Conservation (phyloP, 345 rosid species). For the Cardamine occulta region DNA sequence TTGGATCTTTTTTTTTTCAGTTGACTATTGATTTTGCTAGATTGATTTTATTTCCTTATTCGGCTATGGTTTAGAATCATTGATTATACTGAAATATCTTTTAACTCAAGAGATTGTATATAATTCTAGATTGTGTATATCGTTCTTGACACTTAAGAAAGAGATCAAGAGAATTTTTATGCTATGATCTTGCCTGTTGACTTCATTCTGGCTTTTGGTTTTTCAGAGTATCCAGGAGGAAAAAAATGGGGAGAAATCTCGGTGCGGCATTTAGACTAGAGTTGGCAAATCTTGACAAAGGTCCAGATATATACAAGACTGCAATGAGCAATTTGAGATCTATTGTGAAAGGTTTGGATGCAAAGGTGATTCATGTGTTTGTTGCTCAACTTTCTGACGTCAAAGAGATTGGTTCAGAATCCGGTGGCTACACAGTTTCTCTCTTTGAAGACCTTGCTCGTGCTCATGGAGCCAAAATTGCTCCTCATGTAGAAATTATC, state of each 20-base stretch:
- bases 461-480: slow-evolving; percentile 85
- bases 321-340: slow-evolving; percentile 85
- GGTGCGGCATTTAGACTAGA: slow-evolving; percentile 71
- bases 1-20: neutral
- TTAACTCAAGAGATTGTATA: slow-evolving; percentile 1
- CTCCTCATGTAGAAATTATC: slow-evolving; percentile 83
- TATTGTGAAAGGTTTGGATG: slow-evolving; percentile 80
- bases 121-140: slow-evolving; percentile 2
- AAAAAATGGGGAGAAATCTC: slow-evolving; percentile 68
- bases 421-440: slow-evolving; percentile 89
- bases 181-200: slow-evolving; percentile 20
- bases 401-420: slow-evolving; percentile 79
- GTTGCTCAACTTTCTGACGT: slow-evolving; percentile 89
- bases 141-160: neutral
- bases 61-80: slow-evolving; percentile 11
- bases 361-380: slow-evolving; percentile 80
- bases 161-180: neutral
- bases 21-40: slow-evolving; percentile 18
- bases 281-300: slow-evolving; percentile 85
- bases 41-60: slow-evolving; percentile 34
- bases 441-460: slow-evolving; percentile 97
- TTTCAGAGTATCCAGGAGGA: slow-evolving; percentile 41
- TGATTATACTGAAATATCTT: neutral
- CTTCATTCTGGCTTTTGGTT: slow-evolving; percentile 19
- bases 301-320: slow-evolving; percentile 69